Conservation (phyloP, 768 basidiomycete genomes). For the Mrakia blollopis region DNA sequence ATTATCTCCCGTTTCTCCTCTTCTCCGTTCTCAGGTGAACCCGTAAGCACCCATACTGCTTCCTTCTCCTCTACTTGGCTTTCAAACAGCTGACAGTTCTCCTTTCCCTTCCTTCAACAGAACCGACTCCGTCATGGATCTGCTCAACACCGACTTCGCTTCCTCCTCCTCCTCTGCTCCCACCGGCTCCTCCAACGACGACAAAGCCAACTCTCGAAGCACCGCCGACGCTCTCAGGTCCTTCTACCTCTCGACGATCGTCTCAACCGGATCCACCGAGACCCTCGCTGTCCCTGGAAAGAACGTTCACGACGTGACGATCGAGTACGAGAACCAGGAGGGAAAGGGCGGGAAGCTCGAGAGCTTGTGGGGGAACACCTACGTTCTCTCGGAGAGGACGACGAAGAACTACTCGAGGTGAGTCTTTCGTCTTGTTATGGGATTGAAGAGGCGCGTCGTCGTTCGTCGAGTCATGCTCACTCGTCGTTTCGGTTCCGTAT, state of each 20-base stretch:
- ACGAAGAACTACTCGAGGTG: constrained; percentile 51
- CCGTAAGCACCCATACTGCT: neutral
- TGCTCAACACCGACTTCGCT: constrained; percentile 34
- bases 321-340: neutral
- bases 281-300: neutral
- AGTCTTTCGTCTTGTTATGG: no score
- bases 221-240: neutral
- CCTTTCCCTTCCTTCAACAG: neutral
- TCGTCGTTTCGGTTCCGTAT: no score
- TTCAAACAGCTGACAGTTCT: neutral
- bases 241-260: neutral
- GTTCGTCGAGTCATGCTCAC: no score
- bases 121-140: constrained; percentile 31
- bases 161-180: neutral
- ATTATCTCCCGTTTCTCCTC: neutral
- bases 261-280: neutral
- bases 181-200: neutral
- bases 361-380: constrained; percentile 36
- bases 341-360: constrained; percentile 9
- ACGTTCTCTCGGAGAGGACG: constrained; percentile 51
- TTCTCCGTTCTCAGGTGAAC: neutral
- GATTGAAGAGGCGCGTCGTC: no score
- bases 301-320: neutral
- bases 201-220: neutral
- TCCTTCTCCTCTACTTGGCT: no score